These are phyloP conservation scores for Rhizophora mangle DNA, from an alignment of 345 rosid species.

Conservation along the genomic window DNA sequence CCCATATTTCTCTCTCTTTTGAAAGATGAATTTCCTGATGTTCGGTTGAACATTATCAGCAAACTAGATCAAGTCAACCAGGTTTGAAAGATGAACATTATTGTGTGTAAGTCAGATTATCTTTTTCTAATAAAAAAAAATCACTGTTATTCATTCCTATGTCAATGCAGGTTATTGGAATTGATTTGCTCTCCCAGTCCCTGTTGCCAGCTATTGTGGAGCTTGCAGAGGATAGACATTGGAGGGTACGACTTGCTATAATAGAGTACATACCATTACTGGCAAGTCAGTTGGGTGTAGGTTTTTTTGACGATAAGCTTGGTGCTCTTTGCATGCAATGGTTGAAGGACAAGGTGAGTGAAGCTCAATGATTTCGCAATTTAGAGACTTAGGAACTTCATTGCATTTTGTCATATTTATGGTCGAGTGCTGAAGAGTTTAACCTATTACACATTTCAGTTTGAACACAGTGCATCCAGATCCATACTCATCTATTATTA, in stretches of 20 bases:
- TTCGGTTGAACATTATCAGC: conserved; percentile 92
- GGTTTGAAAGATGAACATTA: conserved; percentile 39
- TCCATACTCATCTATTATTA: too few species aligned
- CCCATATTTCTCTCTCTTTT: conserved; percentile 94
- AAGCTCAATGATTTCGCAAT: not conserved
- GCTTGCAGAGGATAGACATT: conserved; percentile 96
- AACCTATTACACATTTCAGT: not conserved
- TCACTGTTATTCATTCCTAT: conserved; percentile 3
- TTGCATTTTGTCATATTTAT: not conserved
- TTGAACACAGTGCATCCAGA: not conserved
- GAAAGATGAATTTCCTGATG: conserved; percentile 97
- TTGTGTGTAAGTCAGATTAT: too few species aligned
- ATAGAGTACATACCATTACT: conserved; percentile 90
- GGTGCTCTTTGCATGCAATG: conserved; percentile 97
- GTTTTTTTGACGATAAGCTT: conserved; percentile 89
- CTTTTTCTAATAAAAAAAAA: not conserved
- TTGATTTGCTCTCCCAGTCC: conserved; percentile 89
- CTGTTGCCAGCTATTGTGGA: conserved; percentile 94
- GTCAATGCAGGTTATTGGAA: conserved; percentile 78
- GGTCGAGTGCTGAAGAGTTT: not conserved
- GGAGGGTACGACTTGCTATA: conserved; percentile 96
- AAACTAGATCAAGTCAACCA: conserved; percentile 98
- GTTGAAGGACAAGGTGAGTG: conserved; percentile 86
- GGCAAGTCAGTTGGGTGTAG: conserved; percentile 93
- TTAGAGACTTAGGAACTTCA: not conserved